Conservation (phyloP, 139 green algal species). For the Penium margaritaceum region DNA sequence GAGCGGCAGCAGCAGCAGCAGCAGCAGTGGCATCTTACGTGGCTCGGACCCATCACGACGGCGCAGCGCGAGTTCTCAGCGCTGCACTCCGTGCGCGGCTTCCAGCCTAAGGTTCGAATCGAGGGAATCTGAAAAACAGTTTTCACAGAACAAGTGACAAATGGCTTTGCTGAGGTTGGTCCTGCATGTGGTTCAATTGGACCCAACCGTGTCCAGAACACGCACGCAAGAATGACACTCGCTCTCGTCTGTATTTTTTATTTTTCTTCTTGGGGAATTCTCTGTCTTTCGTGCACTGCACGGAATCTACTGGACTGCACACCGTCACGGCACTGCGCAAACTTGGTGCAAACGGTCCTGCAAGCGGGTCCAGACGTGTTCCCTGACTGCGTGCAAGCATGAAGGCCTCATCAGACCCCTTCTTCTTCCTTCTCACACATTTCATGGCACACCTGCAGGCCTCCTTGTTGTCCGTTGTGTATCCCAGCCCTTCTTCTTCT, state of each 20-base stretch:
- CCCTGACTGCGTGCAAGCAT: too few species aligned
- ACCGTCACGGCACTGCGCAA: too few species aligned
- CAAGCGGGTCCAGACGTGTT: background rate
- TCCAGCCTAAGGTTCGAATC: slow-evolving; percentile 10
- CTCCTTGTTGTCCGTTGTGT: too few species aligned
- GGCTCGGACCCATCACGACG: slow-evolving; percentile 19
- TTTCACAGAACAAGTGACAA: too few species aligned
- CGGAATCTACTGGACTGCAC: too few species aligned
- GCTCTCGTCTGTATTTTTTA: background rate
- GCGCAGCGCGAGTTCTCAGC: slow-evolving; percentile 21
- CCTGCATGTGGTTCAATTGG: background rate
- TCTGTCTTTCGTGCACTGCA: background rate
- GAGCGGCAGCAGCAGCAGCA: too few species aligned
- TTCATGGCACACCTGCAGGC: too few species aligned
- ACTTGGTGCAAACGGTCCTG: slow-evolving; percentile 24
- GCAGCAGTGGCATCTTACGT: too few species aligned
- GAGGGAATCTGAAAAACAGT: too few species aligned
- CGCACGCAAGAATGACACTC: background rate
- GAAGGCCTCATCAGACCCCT: too few species aligned
- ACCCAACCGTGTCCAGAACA: background rate
- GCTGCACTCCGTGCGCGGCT: slow-evolving; percentile 22
- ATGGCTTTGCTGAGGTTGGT: background rate
- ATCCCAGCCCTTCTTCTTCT: too few species aligned
- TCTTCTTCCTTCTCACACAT: too few species aligned
- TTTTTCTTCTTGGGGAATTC: background rate